These are phyloP conservation scores for Pythium myriotylum DNA, from an alignment of 352 stramenopile genomes.

Conservation along the genomic window DNA sequence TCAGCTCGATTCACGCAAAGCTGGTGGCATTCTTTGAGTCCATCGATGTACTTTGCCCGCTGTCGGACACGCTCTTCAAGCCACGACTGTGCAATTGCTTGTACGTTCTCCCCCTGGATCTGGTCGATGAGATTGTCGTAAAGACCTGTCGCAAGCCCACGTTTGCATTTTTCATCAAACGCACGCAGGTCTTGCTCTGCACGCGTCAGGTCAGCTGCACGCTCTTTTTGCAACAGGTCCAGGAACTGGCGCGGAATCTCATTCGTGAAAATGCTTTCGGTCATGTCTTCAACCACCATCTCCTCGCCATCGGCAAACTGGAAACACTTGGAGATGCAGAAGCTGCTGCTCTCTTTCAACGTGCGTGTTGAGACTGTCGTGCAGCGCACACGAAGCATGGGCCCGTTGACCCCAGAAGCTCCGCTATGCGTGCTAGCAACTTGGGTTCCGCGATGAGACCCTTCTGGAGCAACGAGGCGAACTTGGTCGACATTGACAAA, in stretches of 20 bases:
- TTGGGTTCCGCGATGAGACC: constrained; percentile 41
- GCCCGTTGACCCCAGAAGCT: constrained; percentile 8
- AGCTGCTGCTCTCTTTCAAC: constrained; percentile 74
- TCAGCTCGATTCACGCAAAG: constrained; percentile 67
- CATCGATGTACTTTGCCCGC: constrained; percentile 69
- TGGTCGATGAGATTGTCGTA: constrained; percentile 89
- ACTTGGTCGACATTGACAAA: constrained; percentile 60
- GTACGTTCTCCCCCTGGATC: constrained; percentile 80
- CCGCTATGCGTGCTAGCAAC: constrained; percentile 28
- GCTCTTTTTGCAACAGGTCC: constrained; percentile 60
- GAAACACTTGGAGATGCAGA: constrained; percentile 82
- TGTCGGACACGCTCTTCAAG: constrained; percentile 71
- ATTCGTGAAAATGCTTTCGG: constrained; percentile 79
- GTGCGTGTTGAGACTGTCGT: constrained; percentile 76
- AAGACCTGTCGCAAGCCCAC: constrained; percentile 52
- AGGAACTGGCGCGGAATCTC: constrained; percentile 81
- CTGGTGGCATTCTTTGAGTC: constrained; percentile 68
- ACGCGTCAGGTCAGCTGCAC: constrained; percentile 49
- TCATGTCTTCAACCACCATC: constrained; percentile 85
- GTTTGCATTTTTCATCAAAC: constrained; percentile 72
- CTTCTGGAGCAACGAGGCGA: constrained; percentile 57
- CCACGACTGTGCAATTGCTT: constrained; percentile 70
- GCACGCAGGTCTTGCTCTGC: constrained; percentile 51
- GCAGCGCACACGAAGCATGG: constrained; percentile 64
- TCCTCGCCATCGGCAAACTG: constrained; percentile 73